Evolutionary conservation across 495 filamentous ascomycete species (phyloP).

Genomic region (Penicillium alfredii): DNA sequence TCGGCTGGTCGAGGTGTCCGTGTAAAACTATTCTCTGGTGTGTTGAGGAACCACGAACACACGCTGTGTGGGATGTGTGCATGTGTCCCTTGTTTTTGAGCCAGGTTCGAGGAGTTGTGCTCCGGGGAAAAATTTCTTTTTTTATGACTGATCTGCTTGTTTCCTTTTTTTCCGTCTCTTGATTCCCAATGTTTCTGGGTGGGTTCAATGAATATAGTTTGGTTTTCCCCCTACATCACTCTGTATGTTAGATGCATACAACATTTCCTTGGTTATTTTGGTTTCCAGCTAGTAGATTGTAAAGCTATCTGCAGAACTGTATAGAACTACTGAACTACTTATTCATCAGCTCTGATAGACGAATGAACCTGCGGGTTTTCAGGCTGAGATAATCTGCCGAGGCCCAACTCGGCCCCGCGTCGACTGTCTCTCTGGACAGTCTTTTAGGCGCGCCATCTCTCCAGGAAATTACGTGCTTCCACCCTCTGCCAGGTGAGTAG

Average conservation of each 20-base stretch:
- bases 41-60: no score
- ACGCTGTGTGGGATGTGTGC: not conserved
- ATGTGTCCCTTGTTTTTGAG: constrained; percentile 17
- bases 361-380: no score
- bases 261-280: constrained; percentile 30
- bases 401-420: constrained; percentile 21
- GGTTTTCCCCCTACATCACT: constrained; percentile 34
- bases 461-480: constrained; percentile 3
- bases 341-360: constrained; percentile 2
- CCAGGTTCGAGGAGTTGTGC: constrained; percentile 33
- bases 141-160: constrained; percentile 30
- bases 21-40: constrained; percentile 27
- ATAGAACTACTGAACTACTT: not conserved
- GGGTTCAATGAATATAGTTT: constrained; percentile 44
- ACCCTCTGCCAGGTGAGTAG: no score
- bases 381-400: constrained; percentile 31
- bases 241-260: constrained; percentile 42
- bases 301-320: not conserved
- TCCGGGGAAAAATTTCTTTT: constrained; percentile 39
- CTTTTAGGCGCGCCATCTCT: constrained; percentile 5
- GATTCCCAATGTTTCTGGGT: constrained; percentile 34
- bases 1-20: no score
- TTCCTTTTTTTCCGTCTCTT: constrained; percentile 27
- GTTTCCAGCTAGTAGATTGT: not conserved
- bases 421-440: constrained; percentile 2